Base-by-base conservation (phyloP, 768 basidiomycete species). In the Phylloporus arenicola region DNA sequence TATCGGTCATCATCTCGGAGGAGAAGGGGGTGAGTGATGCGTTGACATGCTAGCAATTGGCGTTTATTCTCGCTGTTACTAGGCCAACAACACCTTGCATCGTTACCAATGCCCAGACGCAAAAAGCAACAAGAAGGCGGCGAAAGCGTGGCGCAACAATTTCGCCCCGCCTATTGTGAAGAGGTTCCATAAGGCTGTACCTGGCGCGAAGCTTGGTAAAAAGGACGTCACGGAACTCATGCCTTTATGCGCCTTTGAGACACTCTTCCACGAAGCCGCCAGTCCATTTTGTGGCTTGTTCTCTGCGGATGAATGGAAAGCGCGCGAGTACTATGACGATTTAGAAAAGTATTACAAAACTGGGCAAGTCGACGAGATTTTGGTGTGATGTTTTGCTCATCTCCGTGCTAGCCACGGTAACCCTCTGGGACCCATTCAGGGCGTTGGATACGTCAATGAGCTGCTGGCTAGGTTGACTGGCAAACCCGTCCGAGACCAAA, bases 391-490 rank as follows among this genome's bases (percentile, higher is more conserved):
- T 7, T 24, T 42, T 6, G 22, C 48, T 55, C 43, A 53, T 43
- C 9, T 24, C 5, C 11, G 38, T n/a, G 19, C 10, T 52, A 87
- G 86, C 17, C 78, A 88, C 52, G 89, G 89, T 4, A 80, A 82
- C 53, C 56, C 64, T 2, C 71, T 92, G 1, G 89, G 90, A 2
- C 83, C 72, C 4, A 81, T 90, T 7, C 88, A 89, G 62, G 89
- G 90, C 29, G 83, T 92, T 4, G 92, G 92, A 6, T 95, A 88
- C 63, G 74, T 88, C 60, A 92, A 92, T 63, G 92, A 94, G 69
- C 78, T 96, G 14, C 64, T 95, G 19, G 88, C 90, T 0, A 81
- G 93, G 12, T 75, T 95, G 38, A 87, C 84, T 0, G 74, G 75
- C 14, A 65, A 64, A 13, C 77, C 82, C 1, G 85, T 89, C 22